Percentiles rank a stretch among this genome's conserved stretches.
Conservation (phyloP, 257 asterid species). For the Forsythia suspensa region DNA sequence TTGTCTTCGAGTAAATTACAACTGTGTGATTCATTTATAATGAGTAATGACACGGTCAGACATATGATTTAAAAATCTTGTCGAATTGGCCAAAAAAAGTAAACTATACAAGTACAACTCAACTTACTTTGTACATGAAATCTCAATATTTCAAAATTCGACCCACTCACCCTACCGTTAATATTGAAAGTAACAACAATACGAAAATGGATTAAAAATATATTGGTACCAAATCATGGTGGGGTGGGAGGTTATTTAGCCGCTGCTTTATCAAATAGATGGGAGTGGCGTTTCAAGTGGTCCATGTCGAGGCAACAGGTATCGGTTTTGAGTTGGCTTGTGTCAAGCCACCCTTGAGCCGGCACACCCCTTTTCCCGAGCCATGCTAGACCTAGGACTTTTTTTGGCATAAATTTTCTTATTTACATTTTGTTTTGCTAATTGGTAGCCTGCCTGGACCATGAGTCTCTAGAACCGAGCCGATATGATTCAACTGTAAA, state of each 20-base stretch:
- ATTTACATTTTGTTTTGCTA: background rate
- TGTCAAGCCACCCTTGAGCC: background rate
- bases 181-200: background rate
- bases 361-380: background rate
- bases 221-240: background rate
- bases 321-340: background rate
- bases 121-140: too few species aligned
- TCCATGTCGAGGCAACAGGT: background rate
- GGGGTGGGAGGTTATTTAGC: background rate
- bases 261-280: background rate
- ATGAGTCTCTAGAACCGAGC: background rate
- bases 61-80: background rate
- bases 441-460: too few species aligned
- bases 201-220: background rate
- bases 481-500: background rate
- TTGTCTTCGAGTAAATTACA: too few species aligned
- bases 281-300: background rate
- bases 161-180: background rate
- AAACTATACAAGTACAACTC: background rate
- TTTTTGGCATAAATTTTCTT: background rate
- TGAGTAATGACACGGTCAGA: background rate
- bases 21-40: too few species aligned
- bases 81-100: too few species aligned
- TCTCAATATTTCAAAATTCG: background rate
- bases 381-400: background rate